Conservation (phyloP, 179 eudicot genomes). For the Vitellaria paradoxa region DNA sequence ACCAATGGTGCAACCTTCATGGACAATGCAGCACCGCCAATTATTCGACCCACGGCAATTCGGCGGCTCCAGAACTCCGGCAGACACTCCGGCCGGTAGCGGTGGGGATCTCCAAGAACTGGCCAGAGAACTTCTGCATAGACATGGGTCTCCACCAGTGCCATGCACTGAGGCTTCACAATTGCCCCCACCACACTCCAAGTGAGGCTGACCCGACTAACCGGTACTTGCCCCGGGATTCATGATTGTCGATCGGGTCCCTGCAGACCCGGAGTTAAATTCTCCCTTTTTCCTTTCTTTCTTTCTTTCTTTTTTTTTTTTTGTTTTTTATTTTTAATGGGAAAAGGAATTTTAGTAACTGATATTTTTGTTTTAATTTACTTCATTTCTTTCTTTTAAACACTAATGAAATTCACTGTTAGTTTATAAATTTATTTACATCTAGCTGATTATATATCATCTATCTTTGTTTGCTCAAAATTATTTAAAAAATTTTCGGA, state of each 20-base stretch:
- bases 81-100: conserved; percentile 25
- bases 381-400: neutral
- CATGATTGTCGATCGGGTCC: neutral
- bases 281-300: no score
- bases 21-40: conserved; percentile 36
- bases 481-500: no score
- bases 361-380: neutral
- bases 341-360: neutral
- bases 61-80: conserved; percentile 26
- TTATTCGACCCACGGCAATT: conserved; percentile 35
- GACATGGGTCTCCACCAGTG: conserved; percentile 43
- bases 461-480: no score
- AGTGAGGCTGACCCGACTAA: conserved; percentile 22
- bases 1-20: conserved; percentile 40
- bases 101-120: conserved; percentile 58
- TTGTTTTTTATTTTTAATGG: neutral
- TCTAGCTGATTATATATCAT: neutral
- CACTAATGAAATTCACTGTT: neutral
- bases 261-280: no score
- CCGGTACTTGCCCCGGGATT: conserved; percentile 16
- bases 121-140: conserved; percentile 57
- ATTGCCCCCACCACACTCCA: conserved; percentile 47
- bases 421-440: neutral
- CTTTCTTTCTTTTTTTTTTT: no score
- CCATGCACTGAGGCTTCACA: conserved; percentile 32